Evolutionary conservation across 306 rosid genomes (phyloP), one percentile per base, ranked within the genome.

Genomic region (Luffa aegyptiaca): DNA sequence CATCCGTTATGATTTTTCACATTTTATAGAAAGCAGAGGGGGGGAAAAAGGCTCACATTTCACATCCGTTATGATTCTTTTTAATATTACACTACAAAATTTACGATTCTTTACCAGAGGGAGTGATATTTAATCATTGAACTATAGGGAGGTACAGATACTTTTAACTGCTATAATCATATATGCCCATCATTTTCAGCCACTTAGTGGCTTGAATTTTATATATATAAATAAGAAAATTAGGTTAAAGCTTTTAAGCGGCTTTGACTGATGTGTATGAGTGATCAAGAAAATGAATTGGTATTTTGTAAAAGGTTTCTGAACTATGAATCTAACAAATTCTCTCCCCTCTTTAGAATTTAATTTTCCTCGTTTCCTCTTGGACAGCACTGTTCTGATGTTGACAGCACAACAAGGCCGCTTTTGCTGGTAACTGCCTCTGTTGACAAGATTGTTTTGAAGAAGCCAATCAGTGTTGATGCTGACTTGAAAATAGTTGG

Each of bases 401-500:
- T 78, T 82, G 89, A 91, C 79, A 81, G 85, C 88, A 86, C 92
- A 42, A 95, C 97, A 39, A 88, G 98, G 87, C 98, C 97, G 35
- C 94, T 91, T 82, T 80, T 93, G 83, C 82, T 95, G 63, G 94
- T 95, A 73, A 95, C 97, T 66, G 97, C 98, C 66, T 91, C 98
- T 42, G 97, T 95, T 16, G 98, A 95, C 83, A 95, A 88, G 89
- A 95, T 95, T 84, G 90, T 93, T 8, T 79, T 95, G 76, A 92
- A 93, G 90, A 95, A 89, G 84, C 88, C 99, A 1, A 90, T 95
- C 73, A 90, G 96, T 86, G 99, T 93, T 72, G 81, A 86, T 86
- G 81, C 62, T 74, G 98, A 95, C 85, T 88, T 95, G 84, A 90
- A 84, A 42, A 90, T 95, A 62, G 91, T 88, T 83, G 98, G 98